These are phyloP conservation scores for Solanum megistacrolobum DNA, from an alignment of 257 asterid genomes.

Conservation along the genomic window DNA sequence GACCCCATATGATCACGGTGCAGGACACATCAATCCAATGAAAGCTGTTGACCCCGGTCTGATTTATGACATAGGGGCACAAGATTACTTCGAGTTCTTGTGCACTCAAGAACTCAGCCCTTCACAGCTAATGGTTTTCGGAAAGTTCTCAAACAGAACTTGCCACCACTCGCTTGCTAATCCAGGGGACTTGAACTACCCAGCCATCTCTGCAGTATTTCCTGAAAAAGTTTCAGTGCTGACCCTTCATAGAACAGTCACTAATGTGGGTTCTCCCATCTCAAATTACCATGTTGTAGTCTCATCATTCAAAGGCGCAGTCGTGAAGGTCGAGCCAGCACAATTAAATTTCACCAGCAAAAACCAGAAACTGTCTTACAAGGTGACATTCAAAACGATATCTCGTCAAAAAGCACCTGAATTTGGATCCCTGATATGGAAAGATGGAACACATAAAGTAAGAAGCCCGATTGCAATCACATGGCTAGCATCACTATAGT, in stretches of 20 bases:
- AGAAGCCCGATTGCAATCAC: constrained; percentile 80
- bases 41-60: constrained; percentile 75
- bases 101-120: constrained; percentile 53
- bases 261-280: constrained; percentile 61
- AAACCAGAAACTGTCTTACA: constrained; percentile 43
- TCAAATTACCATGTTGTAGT: constrained; percentile 54
- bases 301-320: constrained; percentile 55
- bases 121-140: constrained; percentile 53
- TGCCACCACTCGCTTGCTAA: constrained; percentile 29
- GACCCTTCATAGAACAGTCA: constrained; percentile 52
- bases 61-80: constrained; percentile 63
- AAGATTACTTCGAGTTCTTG: constrained; percentile 74
- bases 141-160: constrained; percentile 42
- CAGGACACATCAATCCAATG: constrained; percentile 72
- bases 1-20: constrained; percentile 76
- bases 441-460: constrained; percentile 52
- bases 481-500: constrained; percentile 57
- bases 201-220: constrained; percentile 64
- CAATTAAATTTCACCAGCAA: constrained; percentile 35
- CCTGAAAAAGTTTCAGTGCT: constrained; percentile 32
- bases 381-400: constrained; percentile 34
- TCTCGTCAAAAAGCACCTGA: constrained; percentile 43
- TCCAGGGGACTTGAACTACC: constrained; percentile 72
- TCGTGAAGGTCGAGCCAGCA: constrained; percentile 54
- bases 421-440: constrained; percentile 66